Evolutionary conservation across 2,329 filamentous ascomycete species (phyloP), one percentile per base, ranked within the genome.

Genomic region (Purpureocillium lavendulum): DNA sequence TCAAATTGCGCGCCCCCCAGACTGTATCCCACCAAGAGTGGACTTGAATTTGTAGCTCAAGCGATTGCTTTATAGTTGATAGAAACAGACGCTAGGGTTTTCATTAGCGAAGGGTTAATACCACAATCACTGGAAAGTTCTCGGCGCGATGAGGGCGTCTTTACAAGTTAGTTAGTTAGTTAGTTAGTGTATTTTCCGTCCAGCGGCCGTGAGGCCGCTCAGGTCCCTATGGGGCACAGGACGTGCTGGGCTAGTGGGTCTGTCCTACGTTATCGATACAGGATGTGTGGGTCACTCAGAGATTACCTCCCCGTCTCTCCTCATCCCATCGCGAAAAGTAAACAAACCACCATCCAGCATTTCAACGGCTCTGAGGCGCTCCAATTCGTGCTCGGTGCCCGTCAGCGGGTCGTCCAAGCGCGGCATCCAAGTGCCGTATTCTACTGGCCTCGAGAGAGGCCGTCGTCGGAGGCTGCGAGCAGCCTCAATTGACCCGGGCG

Each of bases 301-400:
- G 14, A 34, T 34, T 18, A 18, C 13, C 10, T n/a, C 33, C 18
- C n/a, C 33, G 16, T 17, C 15, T 17, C 33, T 14, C 29, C 29
- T 10, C 21, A 6, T 26, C 21, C 21, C 21, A 26, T 26, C 21
- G 12, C 18, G 28, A 38, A 38, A 32, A 4, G 36, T 24, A 38
- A 38, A 38, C 17, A 38, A 31, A 38, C 36, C 21, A 38, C 36
- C 21, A 33, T 38, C 29, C 29, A 38, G 30, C 29, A 38, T 38
- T 30, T 38, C 13, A 33, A 31, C 29, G 29, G 36, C 29, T 30
- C 36, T 18, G 16, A 38, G 36, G 36, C 30, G 30, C 30, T 24
- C 30, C 14, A 13, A 18, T 14, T 30, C 13, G 12, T 18, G 36
- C 36, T n/a, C 15, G 30, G 9, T 38, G 18, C 36, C 36, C 36